These are phyloP conservation scores for Yarrowia alimentaria DNA, from an alignment of 805 yeast species.

Conservation along the genomic window DNA sequence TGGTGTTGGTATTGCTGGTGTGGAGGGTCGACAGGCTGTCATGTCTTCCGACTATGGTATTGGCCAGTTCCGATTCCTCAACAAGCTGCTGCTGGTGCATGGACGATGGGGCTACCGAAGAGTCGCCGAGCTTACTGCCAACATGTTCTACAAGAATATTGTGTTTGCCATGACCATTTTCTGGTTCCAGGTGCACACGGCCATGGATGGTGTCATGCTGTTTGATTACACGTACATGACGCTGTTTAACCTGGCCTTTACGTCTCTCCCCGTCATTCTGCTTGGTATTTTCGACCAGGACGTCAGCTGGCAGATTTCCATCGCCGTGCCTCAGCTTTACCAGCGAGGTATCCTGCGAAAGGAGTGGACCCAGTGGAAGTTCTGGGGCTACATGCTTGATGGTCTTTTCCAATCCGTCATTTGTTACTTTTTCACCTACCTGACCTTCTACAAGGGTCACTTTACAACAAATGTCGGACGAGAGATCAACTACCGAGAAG, in stretches of 20 bases:
- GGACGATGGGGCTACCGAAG: constrained; percentile 82
- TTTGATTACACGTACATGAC: constrained; percentile 76
- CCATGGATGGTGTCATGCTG: constrained; percentile 74
- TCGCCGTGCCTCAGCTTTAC: constrained; percentile 70
- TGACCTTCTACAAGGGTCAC: constrained; percentile 49
- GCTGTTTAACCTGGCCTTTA: constrained; percentile 79
- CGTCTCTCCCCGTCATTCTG: constrained; percentile 74
- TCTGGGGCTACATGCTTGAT: constrained; percentile 63
- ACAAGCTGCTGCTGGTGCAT: constrained; percentile 67
- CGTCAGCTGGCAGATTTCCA: constrained; percentile 62
- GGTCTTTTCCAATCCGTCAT: constrained; percentile 74
- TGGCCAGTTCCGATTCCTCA: constrained; percentile 72
- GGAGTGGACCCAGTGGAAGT: constrained; percentile 62
- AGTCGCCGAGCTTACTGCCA: constrained; percentile 74
- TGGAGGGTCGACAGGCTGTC: constrained; percentile 83
- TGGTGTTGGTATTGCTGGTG: constrained; percentile 86
- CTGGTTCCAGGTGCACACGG: constrained; percentile 70
- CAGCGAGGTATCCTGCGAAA: constrained; percentile 61
- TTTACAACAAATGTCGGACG: constrained; percentile 49
- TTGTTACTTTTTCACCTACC: constrained; percentile 68
- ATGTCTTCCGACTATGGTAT: constrained; percentile 84
- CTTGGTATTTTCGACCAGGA: constrained; percentile 78
- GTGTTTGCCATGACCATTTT: constrained; percentile 73
- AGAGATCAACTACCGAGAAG: constrained; percentile 61
- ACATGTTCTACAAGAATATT: constrained; percentile 75